These are phyloP conservation scores for Boletus sp. DNA, from an alignment of 768 basidiomycete species.

Conservation along the genomic window DNA sequence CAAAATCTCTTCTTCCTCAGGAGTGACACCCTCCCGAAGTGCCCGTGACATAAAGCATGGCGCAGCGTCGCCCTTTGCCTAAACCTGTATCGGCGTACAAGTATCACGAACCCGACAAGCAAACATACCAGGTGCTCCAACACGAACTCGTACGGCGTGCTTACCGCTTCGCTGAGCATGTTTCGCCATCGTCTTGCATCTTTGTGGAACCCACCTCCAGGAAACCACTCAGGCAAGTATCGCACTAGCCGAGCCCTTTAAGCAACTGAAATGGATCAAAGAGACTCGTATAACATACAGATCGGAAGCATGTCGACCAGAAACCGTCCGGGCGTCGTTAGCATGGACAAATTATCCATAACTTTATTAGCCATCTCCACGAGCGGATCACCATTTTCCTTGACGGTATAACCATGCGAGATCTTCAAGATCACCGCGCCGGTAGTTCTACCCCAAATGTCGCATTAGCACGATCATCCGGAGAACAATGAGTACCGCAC, in stretches of 20 bases:
- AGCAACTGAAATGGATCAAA: no score
- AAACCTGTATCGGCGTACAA: not conserved
- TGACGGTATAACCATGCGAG: slow-evolving; percentile 36
- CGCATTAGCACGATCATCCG: not conserved
- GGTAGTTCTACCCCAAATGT: slow-evolving; percentile 25
- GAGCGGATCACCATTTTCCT: slow-evolving; percentile 31
- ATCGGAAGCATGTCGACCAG: slow-evolving; percentile 8
- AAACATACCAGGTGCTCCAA: slow-evolving; percentile 14
- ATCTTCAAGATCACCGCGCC: slow-evolving; percentile 34
- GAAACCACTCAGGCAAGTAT: slow-evolving; percentile 22
- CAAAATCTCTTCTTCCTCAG: slow-evolving; percentile 9
- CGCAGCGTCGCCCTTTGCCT: slow-evolving; percentile 9
- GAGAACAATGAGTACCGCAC: not conserved
- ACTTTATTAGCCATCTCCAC: slow-evolving; percentile 27
- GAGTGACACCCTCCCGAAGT: slow-evolving; percentile 6
- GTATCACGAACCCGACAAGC: not conserved
- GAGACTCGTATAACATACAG: not conserved
- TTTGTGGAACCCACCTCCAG: slow-evolving; percentile 18
- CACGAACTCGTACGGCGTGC: slow-evolving; percentile 5
- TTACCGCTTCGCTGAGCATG: not conserved
- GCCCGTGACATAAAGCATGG: slow-evolving; percentile 14
- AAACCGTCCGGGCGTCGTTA: slow-evolving; percentile 7
- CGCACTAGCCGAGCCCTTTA: slow-evolving; percentile 1
- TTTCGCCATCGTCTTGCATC: slow-evolving; percentile 4
- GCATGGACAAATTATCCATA: slow-evolving; percentile 9